Conservation (phyloP, 2,329 filamentous ascomycete species). For the Fusarium papillatum region DNA sequence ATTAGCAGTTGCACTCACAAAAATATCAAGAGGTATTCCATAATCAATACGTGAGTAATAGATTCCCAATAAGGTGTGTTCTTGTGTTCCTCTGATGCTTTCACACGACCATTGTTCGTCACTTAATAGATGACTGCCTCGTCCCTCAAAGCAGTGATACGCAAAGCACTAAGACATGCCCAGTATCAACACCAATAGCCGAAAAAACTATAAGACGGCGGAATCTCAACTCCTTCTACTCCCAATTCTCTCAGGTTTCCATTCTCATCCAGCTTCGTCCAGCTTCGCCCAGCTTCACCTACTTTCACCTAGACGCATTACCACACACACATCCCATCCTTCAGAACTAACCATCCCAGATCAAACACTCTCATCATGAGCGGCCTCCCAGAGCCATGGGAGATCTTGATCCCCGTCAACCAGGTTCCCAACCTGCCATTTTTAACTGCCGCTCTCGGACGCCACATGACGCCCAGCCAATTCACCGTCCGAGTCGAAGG, state of each 20-base stretch:
- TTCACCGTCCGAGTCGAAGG: not conserved
- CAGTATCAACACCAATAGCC: not conserved
- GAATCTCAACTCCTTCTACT: not conserved
- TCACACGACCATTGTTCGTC: not conserved
- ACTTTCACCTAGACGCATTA: not conserved
- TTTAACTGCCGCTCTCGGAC: not conserved
- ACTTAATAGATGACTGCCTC: not conserved
- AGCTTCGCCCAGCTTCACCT: too few relatives aligned
- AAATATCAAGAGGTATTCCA: not conserved
- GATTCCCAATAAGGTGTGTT: not conserved
- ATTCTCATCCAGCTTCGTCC: too few relatives aligned
- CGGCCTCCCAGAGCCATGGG: not conserved
- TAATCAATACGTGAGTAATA: not conserved
- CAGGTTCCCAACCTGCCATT: not conserved
- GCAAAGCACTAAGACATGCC: not conserved
- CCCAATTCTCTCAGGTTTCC: not conserved
- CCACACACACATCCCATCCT: not conserved
- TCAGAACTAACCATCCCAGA: not conserved
- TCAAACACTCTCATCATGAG: not conserved
- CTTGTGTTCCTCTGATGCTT: not conserved
- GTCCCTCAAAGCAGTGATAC: not conserved
- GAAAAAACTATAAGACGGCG: not conserved
- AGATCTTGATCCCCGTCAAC: not conserved
- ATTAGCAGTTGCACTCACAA: not conserved
- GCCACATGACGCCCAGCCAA: not conserved